Percentiles rank a stretch among this genome's conserved stretches.
Evolutionary conservation across 2,329 filamentous ascomycete species (phyloP).

Genomic region (Phialophora verrucosa): DNA sequence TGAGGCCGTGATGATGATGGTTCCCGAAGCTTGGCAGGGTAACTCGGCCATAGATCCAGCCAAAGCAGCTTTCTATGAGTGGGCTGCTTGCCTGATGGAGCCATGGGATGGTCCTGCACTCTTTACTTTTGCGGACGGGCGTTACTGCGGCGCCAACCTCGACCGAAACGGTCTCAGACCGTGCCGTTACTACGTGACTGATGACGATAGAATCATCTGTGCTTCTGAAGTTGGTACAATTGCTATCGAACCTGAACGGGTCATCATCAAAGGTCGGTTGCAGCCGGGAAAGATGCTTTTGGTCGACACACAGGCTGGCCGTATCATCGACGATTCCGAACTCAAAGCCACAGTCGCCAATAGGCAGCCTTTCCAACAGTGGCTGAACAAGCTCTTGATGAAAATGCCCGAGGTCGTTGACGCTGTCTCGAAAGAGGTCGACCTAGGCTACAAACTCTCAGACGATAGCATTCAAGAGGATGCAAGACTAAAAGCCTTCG

Average conservation of each 20-base stretch:
- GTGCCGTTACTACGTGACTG: conserved; percentile 95
- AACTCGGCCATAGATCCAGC: conserved; percentile 90
- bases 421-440: conserved; percentile 60
- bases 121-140: conserved; percentile 95
- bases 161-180: conserved; percentile 94
- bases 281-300: conserved; percentile 96
- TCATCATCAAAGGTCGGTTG: conserved; percentile 90
- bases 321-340: conserved; percentile 93
- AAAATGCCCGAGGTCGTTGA: conserved; percentile 77
- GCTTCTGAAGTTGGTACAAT: conserved; percentile 97
- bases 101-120: conserved; percentile 96
- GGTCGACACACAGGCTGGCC: conserved; percentile 86
- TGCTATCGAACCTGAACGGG: conserved; percentile 82
- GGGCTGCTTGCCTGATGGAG: conserved; percentile 98
- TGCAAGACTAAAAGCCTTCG: conserved; percentile 80
- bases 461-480: conserved; percentile 79
- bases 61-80: conserved; percentile 97
- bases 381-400: conserved; percentile 85
- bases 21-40: conserved; percentile 96
- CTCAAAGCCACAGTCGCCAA: conserved; percentile 86
- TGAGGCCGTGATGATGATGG: conserved; percentile 98
- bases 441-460: conserved; percentile 72
- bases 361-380: conserved; percentile 84
- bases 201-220: conserved; percentile 96
- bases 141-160: conserved; percentile 95